Base-by-base conservation (phyloP, 176 grass and related monocot genomes). In the Ampelocalamus luodianensis region DNA sequence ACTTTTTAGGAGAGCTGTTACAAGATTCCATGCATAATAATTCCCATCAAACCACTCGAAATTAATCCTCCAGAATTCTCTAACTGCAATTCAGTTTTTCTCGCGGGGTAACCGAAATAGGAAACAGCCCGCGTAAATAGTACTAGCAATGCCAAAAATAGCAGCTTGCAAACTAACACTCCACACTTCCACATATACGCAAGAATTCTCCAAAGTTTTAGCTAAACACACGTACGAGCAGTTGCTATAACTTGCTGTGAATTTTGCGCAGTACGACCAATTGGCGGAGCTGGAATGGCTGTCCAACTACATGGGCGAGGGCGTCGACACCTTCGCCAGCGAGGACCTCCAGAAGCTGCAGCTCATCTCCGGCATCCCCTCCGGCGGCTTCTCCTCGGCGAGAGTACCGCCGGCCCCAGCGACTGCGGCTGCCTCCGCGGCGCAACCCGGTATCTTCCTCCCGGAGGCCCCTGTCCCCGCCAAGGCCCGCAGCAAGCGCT, bases 211-310 rank as follows among this genome's bases (percentile, higher is more conserved):
- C 55, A 37, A 70, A 69, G 26, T 68, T 68, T 59, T 61, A 24
- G 4, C 5, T 51, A 10, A 36, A 49, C 27, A 45, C n/a, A 29
- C 13, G 40, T 45, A 79, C 39, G 15, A 32, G 74, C 37, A 14
- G 32, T 34, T 42, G 20, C 66, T 80, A 34, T 86, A 76, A 65
- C n/a, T 75, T 76, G 38, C 11, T 68, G 63, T 83, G 74, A 85
- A 79, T 85, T 88, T 12, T 88, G 29, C n/a, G 85, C 93, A 99
- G 92, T 94, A 94, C 78, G 97, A 96, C 24, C 93, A 92, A 63
- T 2, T 99, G 72, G 92, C 86, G 72, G 93, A 99, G 86, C 82
- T 99, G 29, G 97, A 99, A 91, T 96, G 91, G 97, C 78, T 99
- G 2, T 96, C 96, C 26, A 96, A 92, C 67, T 96, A 95, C 63